Conservation (phyloP, 768 basidiomycete species). For the Paxillus rubicundulus region DNA sequence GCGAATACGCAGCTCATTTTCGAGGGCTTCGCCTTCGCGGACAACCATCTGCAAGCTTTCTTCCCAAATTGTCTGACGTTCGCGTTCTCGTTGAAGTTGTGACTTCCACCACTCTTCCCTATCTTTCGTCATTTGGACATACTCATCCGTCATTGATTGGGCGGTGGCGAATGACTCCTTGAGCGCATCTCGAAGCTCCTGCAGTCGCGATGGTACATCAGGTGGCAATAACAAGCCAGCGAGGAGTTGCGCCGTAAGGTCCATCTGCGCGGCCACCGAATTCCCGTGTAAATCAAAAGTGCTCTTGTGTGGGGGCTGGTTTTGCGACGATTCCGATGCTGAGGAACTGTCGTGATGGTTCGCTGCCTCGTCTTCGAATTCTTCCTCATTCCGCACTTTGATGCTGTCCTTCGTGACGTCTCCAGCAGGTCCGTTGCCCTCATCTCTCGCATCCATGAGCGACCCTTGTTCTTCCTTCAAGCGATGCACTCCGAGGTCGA, state of each 20-base stretch:
- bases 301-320: slow-evolving; percentile 53
- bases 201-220: slow-evolving; percentile 25
- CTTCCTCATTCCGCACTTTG: slow-evolving; percentile 29
- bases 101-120: slow-evolving; percentile 80
- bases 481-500: slow-evolving; percentile 24
- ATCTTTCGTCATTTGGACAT: slow-evolving; percentile 64
- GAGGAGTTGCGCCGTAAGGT: slow-evolving; percentile 68
- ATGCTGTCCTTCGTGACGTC: slow-evolving; percentile 16
- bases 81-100: slow-evolving; percentile 61
- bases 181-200: slow-evolving; percentile 49
- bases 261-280: slow-evolving; percentile 70
- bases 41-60: slow-evolving; percentile 86
- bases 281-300: slow-evolving; percentile 69
- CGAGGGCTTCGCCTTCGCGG: slow-evolving; percentile 78
- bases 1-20: slow-evolving; percentile 68
- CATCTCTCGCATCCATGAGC: slow-evolving; percentile 20
- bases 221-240: slow-evolving; percentile 39
- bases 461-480: slow-evolving; percentile 25
- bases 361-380: slow-evolving; percentile 26
- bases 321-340: slow-evolving; percentile 38
- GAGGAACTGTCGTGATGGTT: slow-evolving; percentile 47
- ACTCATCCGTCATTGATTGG: slow-evolving; percentile 61
- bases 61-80: slow-evolving; percentile 78
- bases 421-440: slow-evolving; percentile 9
- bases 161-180: slow-evolving; percentile 58